Base-by-base conservation (phyloP, 208 protist species). In the Porcisia hertigi region DNA sequence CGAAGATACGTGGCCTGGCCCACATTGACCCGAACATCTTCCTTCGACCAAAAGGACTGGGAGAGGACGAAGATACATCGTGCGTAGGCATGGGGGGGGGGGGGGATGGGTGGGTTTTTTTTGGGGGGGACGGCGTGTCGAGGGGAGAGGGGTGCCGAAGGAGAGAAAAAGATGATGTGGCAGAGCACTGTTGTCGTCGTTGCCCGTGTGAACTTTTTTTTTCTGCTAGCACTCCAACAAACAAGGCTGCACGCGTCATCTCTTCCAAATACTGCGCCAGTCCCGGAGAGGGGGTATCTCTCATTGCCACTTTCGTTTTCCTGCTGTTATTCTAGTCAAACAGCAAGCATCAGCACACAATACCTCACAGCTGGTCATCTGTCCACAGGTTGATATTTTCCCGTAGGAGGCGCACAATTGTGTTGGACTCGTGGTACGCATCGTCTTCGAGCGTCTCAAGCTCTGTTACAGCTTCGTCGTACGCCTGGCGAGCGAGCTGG, bases 301-400 rank as follows among this genome's bases (percentile, higher is more conserved):
- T 14, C n/a, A 52, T 5, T 23, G 63, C 63, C 14, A 67, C 41
- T 36, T 39, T 49, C 25, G 47, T n/a, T 49, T 52, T 36, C 45
- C 5, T 34, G 66, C 47, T 71, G 45, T 36, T 30, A 49, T 1
- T 69, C 11, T 43, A 53, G 30, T 8, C 63, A 20, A n/a, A 67
- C 39, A 67, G 39, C 0, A 30, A 25, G 25, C 62, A 49, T 18
- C 41, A 49, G 39, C 14, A 57, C 14, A 57, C 55, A n/a, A 1
- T 47, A 53, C 14, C 76, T 80, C 87, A 84, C 23, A 84, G 77
- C 75, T 94, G 90, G 72, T 99, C 98, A 52, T 98, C 96, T 20
- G 96, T 98, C 98, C 99, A 99, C 39, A 99, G 92, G 59, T 98
- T 99, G 43, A 99, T 92, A 90, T 99, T 99, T 83, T 99, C 99